These are phyloP conservation scores for Colletotrichum nymphaeae DNA, from an alignment of 2,329 filamentous ascomycete genomes.

Conservation along the genomic window DNA sequence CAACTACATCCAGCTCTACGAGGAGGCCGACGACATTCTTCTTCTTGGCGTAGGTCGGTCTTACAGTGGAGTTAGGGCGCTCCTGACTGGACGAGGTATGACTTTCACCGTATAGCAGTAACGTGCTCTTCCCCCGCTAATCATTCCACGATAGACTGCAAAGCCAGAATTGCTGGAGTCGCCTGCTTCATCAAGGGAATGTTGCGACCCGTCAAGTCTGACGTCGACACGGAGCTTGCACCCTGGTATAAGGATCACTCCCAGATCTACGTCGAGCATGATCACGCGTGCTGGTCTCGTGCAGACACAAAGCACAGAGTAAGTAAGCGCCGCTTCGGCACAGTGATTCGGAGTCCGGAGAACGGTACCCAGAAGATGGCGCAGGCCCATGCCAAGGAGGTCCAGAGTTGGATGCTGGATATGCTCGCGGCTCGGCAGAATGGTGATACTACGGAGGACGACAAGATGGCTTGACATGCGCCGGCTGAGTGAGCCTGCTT, in stretches of 20 bases:
- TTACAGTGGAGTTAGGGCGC: slow-evolving; percentile 83
- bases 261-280: slow-evolving; percentile 78
- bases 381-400: slow-evolving; percentile 63
- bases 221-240: slow-evolving; percentile 77
- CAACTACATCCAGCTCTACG: slow-evolving; percentile 89
- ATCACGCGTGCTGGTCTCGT: slow-evolving; percentile 82
- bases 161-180: slow-evolving; percentile 75
- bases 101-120: neutral
- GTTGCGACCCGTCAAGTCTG: slow-evolving; percentile 82
- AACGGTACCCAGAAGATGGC: slow-evolving; percentile 67
- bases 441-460: slow-evolving; percentile 63
- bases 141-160: slow-evolving; percentile 62
- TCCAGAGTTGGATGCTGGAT: slow-evolving; percentile 62
- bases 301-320: slow-evolving; percentile 70
- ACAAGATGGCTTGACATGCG: slow-evolving; percentile 45
- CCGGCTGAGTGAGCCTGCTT: neutral
- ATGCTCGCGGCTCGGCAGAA: slow-evolving; percentile 47
- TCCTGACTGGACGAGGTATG: slow-evolving; percentile 81
- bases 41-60: slow-evolving; percentile 92
- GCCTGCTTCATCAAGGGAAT: slow-evolving; percentile 85
- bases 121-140: neutral
- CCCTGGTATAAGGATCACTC: slow-evolving; percentile 89
- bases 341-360: slow-evolving; percentile 63
- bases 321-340: slow-evolving; percentile 69
- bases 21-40: slow-evolving; percentile 79